A percentile compares a stretch with the other conserved stretches of the same genome.
Conservation (phyloP, 1,139 yeast genomes). For the Suhomyces wounanorum region DNA sequence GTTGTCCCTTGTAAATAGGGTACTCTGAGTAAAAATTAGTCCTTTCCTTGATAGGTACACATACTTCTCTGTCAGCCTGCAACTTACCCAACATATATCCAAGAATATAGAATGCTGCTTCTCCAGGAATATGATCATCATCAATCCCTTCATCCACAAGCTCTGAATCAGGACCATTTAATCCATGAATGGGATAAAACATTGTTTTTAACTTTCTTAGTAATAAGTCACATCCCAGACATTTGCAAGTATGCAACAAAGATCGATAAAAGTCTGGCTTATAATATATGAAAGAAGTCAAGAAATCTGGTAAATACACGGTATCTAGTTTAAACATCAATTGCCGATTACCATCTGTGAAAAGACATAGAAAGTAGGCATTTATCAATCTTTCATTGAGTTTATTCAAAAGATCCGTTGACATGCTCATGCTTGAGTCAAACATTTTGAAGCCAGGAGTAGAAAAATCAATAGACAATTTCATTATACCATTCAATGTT, state of each 20-base stretch:
- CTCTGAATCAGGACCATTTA: slow-evolving; percentile 9
- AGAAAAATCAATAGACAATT: slow-evolving; percentile 37
- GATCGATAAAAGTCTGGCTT: slow-evolving; percentile 41
- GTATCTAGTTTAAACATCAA: slow-evolving; percentile 23
- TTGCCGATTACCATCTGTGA: slow-evolving; percentile 12
- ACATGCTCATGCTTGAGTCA: slow-evolving; percentile 34
- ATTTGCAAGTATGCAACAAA: slow-evolving; percentile 39
- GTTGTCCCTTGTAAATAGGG: slow-evolving; percentile 42
- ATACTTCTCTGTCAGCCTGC: slow-evolving; percentile 43
- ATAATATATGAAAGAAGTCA: slow-evolving; percentile 43
- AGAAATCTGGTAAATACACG: slow-evolving; percentile 39
- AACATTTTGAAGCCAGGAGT: slow-evolving; percentile 47
- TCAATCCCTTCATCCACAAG: slow-evolving; percentile 12
- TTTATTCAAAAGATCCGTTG: slow-evolving; percentile 32
- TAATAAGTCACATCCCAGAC: slow-evolving; percentile 39
- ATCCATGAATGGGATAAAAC: slow-evolving; percentile 28
- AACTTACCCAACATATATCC: slow-evolving; percentile 41
- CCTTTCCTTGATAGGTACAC: slow-evolving; percentile 38
- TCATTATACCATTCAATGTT: slow-evolving; percentile 24
- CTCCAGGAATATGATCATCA: slow-evolving; percentile 23
- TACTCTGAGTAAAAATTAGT: slow-evolving; percentile 28
- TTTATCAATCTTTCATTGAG: slow-evolving; percentile 40
- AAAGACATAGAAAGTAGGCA: slow-evolving; percentile 36
- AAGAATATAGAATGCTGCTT: slow-evolving; percentile 35
- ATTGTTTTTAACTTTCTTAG: slow-evolving; percentile 25